Percentiles rank a stretch among this genome's conserved stretches.
These are phyloP conservation scores for Microsporum audouinii DNA, from an alignment of 2,329 filamentous ascomycete genomes.

Conservation along the genomic window DNA sequence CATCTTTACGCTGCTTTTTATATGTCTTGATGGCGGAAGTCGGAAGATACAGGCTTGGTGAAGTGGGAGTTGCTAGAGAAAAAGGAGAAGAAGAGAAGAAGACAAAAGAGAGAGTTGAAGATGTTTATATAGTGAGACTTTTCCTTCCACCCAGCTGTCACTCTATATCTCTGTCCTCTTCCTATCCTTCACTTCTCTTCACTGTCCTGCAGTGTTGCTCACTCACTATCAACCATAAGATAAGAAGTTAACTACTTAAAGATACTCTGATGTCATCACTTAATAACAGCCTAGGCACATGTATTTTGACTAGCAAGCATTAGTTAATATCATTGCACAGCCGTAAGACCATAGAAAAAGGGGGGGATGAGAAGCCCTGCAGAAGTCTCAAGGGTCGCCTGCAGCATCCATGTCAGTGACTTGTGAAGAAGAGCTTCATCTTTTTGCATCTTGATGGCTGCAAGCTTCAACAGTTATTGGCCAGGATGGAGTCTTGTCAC, in stretches of 20 bases:
- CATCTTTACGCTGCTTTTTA: not conserved
- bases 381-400: not conserved
- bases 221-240: not conserved
- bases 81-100: not conserved
- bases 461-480: not conserved
- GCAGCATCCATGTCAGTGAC: not conserved
- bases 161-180: not conserved
- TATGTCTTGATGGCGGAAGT: not conserved
- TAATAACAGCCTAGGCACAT: too few species aligned
- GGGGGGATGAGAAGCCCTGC: not conserved
- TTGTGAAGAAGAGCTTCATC: not conserved
- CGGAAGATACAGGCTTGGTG: not conserved
- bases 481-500: not conserved
- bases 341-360: not conserved
- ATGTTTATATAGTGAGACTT: not conserved
- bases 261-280: too few species aligned
- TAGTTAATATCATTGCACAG: too few species aligned
- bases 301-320: too few species aligned
- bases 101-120: not conserved
- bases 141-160: not conserved
- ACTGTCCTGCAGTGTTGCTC: not conserved
- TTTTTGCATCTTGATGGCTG: too few species aligned
- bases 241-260: too few species aligned
- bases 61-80: not conserved
- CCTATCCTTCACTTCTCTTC: not conserved